Evolutionary conservation across 345 rosid genomes (phyloP).

Genomic region (Moricandia moricandioides): DNA sequence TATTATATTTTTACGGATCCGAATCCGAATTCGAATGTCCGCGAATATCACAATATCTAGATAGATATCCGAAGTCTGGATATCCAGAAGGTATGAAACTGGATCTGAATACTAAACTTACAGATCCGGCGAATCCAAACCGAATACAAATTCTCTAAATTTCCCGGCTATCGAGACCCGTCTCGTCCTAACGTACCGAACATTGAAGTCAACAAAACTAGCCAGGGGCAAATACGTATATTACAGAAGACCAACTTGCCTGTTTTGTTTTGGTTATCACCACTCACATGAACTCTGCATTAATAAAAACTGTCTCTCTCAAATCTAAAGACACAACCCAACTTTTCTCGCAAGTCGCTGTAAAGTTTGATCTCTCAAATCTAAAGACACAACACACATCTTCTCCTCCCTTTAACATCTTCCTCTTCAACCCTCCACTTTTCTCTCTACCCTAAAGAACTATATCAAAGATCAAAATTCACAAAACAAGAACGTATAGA

Average conservation of each 20-base stretch:
- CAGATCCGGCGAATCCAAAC: too few relatives aligned
- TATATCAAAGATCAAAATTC: conserved; percentile 16
- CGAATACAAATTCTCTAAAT: too few relatives aligned
- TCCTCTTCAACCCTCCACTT: conserved; percentile 1
- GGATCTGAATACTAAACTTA: too few relatives aligned
- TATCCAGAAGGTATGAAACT: too few relatives aligned
- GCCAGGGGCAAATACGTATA: conserved; percentile 22
- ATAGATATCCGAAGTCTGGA: too few relatives aligned
- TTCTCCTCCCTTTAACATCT: conserved; percentile 7
- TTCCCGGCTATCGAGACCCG: too few relatives aligned
- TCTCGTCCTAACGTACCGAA: too few relatives aligned
- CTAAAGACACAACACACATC: too few relatives aligned
- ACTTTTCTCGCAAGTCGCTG: conserved; percentile 32
- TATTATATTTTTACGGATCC: too few relatives aligned
- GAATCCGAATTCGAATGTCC: too few relatives aligned
- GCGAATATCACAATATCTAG: too few relatives aligned
- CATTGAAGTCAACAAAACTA: not conserved
- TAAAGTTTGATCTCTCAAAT: conserved; percentile 33
- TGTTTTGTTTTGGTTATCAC: conserved; percentile 29
- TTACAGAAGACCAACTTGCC: conserved; percentile 18
- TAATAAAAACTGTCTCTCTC: conserved; percentile 31
- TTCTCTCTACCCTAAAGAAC: conserved; percentile 1
- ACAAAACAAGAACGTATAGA: not conserved
- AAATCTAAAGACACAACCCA: conserved; percentile 24
- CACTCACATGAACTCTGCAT: conserved; percentile 41